Evolutionary conservation across 2,329 filamentous ascomycete genomes (phyloP), one percentile per base, ranked within the genome.

Genomic region (Fusarium subglutinans): DNA sequence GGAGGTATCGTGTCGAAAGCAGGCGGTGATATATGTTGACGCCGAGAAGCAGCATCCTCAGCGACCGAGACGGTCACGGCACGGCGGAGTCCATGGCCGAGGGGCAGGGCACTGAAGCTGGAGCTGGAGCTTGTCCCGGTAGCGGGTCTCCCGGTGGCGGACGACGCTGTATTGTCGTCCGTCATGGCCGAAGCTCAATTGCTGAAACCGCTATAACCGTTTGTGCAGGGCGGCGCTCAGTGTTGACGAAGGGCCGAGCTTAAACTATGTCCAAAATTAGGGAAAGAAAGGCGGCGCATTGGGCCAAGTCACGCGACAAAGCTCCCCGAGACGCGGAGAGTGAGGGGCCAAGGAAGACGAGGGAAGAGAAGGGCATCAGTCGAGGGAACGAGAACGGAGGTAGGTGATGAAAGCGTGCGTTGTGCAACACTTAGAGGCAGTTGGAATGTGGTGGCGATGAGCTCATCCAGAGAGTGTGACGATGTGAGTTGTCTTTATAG

Each of bases 51-150:
- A 20, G 68, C 61, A 35, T 73, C 66, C 43, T 77, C 61, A 63
- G 70, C 58, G 70, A 60, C 82, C 65, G 84, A 83, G 55, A 84
- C 76, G 37, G 84, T 85, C 57, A 81, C 81, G 60, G 83, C 77
- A 63, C 86, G 84, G 64, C 85, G 85, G 50, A 86, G 66, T 50
- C 79, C 79, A 72, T 84, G 81, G 45, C 83, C 82, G 38, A 81
- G 63, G 28, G 68, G 76, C 73, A 76, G 76, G 68, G 72, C 68
- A 66, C 45, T 73, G 70, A 68, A 51, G 35, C 58, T 75, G 76
- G 76, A 73, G 67, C 72, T 77, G 72, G 74, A 69, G 66, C 74
- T 76, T 60, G 53, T 62, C 33, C 75, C 66, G 43, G 72, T 64
- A 38, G 85, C 83, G 64, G 76, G 70, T 64, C 61, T 84, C 59